Conservation (phyloP, 257 asterid genomes). For the Nicotiana undulata region DNA sequence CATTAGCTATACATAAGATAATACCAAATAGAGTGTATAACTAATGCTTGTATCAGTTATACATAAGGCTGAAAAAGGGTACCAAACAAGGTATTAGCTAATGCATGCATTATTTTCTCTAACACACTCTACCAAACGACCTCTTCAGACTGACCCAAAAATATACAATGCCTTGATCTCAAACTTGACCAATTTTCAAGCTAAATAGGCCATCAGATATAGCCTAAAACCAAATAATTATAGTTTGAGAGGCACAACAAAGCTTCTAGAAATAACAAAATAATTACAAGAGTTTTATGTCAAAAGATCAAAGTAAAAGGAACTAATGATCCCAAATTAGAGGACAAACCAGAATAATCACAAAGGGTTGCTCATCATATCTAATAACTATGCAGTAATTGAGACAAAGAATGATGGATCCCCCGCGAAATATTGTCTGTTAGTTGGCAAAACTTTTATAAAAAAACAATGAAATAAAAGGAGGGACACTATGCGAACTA, state of each 20-base stretch:
- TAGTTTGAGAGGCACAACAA: background rate
- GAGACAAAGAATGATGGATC: background rate
- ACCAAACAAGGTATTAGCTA: too few species aligned
- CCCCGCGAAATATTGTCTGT: background rate
- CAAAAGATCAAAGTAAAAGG: background rate
- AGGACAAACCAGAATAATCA: background rate
- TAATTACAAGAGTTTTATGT: background rate
- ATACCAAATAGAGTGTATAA: too few species aligned
- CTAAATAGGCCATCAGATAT: too few species aligned
- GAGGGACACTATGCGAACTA: background rate
- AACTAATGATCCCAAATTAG: background rate
- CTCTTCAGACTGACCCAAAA: too few species aligned
- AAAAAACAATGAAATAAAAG: background rate
- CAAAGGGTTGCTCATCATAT: background rate
- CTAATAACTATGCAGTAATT: background rate
- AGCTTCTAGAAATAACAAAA: background rate
- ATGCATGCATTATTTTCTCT: too few species aligned
- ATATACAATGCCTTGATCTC: too few species aligned
- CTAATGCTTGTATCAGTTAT: too few species aligned
- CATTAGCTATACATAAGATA: too few species aligned
- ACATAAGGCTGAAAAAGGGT: too few species aligned
- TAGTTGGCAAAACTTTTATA: background rate
- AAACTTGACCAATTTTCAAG: too few species aligned
- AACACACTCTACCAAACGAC: too few species aligned
- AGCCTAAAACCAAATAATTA: too few species aligned